phyloP scores from a whole-genome alignment of 2,329 filamentous ascomycete genomes.

The Ascochyta lentis region DNA sequence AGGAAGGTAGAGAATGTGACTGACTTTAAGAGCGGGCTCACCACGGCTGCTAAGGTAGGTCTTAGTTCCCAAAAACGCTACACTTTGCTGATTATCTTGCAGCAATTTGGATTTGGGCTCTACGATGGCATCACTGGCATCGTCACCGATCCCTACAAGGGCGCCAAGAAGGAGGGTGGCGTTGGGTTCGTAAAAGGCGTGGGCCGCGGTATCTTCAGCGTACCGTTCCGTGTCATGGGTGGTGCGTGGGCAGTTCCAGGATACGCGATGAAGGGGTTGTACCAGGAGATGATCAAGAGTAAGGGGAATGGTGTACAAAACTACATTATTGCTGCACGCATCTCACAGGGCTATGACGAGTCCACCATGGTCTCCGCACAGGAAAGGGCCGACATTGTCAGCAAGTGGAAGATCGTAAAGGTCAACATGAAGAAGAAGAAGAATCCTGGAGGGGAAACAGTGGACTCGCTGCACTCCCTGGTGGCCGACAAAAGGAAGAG shows the following conservation, averaged over 20 bases:
- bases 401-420: slow-evolving; percentile 68
- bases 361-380: slow-evolving; percentile 60
- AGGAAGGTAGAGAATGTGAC: slow-evolving; percentile 81
- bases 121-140: slow-evolving; percentile 84
- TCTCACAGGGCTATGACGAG: slow-evolving; percentile 76
- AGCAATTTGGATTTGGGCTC: slow-evolving; percentile 77
- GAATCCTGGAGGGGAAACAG: slow-evolving; percentile 56
- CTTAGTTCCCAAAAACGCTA: too few relatives aligned
- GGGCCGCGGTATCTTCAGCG: slow-evolving; percentile 81
- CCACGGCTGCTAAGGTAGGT: slow-evolving; percentile 72
- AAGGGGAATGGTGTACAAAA: slow-evolving; percentile 76
- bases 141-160: slow-evolving; percentile 77
- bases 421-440: slow-evolving; percentile 65
- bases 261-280: slow-evolving; percentile 82
- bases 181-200: slow-evolving; percentile 79
- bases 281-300: slow-evolving; percentile 75
- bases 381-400: slow-evolving; percentile 70
- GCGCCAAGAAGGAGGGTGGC: slow-evolving; percentile 68
- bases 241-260: slow-evolving; percentile 71
- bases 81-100: slow-evolving; percentile 18
- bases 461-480: slow-evolving; percentile 59
- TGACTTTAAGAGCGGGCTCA: slow-evolving; percentile 75
- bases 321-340: slow-evolving; percentile 79
- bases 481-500: slow-evolving; percentile 46
- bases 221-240: slow-evolving; percentile 82